Base-by-base conservation (phyloP, 768 basidiomycete species). In the Podaxis rugospora region DNA sequence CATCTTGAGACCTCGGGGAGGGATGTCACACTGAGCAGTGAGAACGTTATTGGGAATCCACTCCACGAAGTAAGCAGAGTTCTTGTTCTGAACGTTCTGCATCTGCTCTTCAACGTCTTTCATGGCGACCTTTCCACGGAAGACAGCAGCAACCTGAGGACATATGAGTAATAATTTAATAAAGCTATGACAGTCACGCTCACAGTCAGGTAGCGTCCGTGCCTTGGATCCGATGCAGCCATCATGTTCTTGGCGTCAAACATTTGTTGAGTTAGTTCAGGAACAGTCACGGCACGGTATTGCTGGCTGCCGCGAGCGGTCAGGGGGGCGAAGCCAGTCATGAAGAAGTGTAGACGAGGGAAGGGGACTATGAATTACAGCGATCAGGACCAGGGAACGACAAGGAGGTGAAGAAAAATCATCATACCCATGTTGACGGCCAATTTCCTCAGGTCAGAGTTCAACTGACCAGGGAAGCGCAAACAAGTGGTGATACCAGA, bases 191-290 rank as follows among this genome's bases (percentile, higher is more conserved):
- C 23, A 46, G 9, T 49, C 1, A 54, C 37, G 68, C 84, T 55
- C 67, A 89, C 96, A 42, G 97, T 99, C 63, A 99, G 89, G 80
- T 98, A 99, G 68, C 95, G 92, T 64, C 97, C 97, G 67, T 97
- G 92, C 71, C 95, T 82, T 44, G 97, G 97, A 80, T 98, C 95
- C 23, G 92, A 92, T 23, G 97, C 97, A 67, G 95, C 94, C 95
- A 98, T 96, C 93, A 96, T 95, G 88, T 98, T 98, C 87, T 97
- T 98, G 49, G 95, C 93, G 69, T 98, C 96, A 75, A 98, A 99
- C 95, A 98, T 98, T 71, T 99, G 97, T 72, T 94, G 91, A 6
- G 97, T 98, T 63, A 99, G 84, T 76, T 99, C 97, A 35, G 97
- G 94, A 42, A 99, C 95, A 60, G 92, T 93, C 69, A 98, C 93